Percentiles rank a stretch among this genome's conserved stretches.
Evolutionary conservation across 306 rosid genomes (phyloP).

Genomic region (Trichosanthes cucumerina): DNA sequence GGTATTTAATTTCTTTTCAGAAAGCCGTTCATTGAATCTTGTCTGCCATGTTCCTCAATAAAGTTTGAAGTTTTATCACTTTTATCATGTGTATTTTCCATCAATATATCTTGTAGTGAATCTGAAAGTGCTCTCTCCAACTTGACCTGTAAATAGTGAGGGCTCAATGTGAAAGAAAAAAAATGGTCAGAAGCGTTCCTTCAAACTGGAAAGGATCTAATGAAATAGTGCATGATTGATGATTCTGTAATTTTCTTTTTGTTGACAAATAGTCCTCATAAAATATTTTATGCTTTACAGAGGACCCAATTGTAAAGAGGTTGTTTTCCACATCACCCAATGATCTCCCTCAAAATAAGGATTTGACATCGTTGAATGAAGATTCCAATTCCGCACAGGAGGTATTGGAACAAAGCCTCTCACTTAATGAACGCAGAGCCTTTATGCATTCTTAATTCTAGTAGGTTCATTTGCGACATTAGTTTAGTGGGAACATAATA

Average conservation of each 20-base stretch:
- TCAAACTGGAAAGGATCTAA: not conserved
- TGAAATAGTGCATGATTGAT: not conserved
- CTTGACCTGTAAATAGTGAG: not conserved
- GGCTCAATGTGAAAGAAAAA: too few relatives aligned
- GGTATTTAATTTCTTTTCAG: constrained; percentile 35
- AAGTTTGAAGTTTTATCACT: not conserved
- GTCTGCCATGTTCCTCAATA: not conserved
- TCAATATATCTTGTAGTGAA: not conserved
- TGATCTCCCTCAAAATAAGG: constrained; percentile 46
- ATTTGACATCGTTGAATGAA: constrained; percentile 25
- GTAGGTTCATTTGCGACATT: not conserved
- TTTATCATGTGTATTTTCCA: not conserved
- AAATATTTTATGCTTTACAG: constrained; percentile 21
- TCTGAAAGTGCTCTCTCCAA: not conserved
- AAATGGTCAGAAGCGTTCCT: not conserved
- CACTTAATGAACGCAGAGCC: not conserved
- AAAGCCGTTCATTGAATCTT: not conserved
- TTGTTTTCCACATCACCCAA: constrained; percentile 43
- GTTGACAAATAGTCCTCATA: not conserved
- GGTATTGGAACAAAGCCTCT: constrained; percentile 31
- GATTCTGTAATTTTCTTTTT: not conserved
- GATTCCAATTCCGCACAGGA: constrained; percentile 36
- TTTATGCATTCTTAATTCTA: not conserved
- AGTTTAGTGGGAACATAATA: not conserved
- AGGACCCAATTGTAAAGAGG: constrained; percentile 78